phyloP scores from a whole-genome alignment of 2,329 filamentous ascomycete species.

The Grosmannia huntii region DNA sequence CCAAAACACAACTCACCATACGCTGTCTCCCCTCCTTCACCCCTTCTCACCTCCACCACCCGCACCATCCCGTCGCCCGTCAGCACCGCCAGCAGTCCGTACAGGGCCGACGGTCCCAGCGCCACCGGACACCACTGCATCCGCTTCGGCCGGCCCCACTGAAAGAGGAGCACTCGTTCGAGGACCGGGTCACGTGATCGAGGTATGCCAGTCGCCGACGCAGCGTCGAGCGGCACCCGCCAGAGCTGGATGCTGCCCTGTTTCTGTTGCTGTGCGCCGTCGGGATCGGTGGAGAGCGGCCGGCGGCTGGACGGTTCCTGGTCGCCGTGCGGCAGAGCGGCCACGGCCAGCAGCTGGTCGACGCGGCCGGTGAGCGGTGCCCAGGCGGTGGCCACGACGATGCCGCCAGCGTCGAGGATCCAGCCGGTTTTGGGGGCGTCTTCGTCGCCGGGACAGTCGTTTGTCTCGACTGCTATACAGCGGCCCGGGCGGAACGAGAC shows the following conservation, averaged over 20 bases:
- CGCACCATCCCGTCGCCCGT: conserved; percentile 38
- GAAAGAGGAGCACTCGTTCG: conserved; percentile 31
- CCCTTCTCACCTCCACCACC: conserved; percentile 27
- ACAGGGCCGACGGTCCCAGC: conserved; percentile 11
- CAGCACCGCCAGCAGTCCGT: conserved; percentile 33
- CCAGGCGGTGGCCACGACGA: conserved; percentile 41
- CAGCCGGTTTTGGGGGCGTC: conserved; percentile 23
- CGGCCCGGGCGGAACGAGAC: conserved; percentile 11
- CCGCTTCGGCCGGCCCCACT: conserved; percentile 36
- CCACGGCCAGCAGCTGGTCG: conserved; percentile 37
- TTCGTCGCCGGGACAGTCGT: conserved; percentile 6
- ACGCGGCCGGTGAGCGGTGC: conserved; percentile 24
- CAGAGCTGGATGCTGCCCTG: conserved; percentile 38
- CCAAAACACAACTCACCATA: conserved; percentile 25
- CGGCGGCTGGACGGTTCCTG: conserved; percentile 22
- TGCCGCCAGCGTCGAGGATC: conserved; percentile 41
- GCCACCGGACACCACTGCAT: conserved; percentile 41
- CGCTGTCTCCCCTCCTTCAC: background rate
- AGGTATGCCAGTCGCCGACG: conserved; percentile 13
- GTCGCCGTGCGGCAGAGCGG: conserved; percentile 36
- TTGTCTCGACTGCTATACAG: conserved; percentile 8
- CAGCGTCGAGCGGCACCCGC: conserved; percentile 27
- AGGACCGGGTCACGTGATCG: conserved; percentile 11
- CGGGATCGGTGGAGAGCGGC: conserved; percentile 10
- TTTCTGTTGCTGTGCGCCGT: conserved; percentile 12